Percentiles rank a stretch among this genome's conserved stretches.
Evolutionary conservation across 441 rosid genomes (phyloP).

Genomic region (Croton setiger): DNA sequence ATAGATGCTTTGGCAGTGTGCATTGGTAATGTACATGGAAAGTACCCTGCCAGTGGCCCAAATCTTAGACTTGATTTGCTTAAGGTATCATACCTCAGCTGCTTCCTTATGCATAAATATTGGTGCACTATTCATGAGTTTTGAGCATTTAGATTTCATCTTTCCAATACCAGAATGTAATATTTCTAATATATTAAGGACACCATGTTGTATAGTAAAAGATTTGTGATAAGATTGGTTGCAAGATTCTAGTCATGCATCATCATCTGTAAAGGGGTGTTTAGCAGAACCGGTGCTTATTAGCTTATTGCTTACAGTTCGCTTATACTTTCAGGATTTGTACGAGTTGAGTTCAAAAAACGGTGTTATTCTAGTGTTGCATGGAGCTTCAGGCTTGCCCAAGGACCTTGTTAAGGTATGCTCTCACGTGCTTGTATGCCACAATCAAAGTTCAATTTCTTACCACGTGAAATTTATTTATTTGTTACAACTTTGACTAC

Average conservation of each 20-base stretch:
- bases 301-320: no score
- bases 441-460: background rate
- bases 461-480: background rate
- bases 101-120: background rate
- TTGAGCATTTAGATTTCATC: background rate
- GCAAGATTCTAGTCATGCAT: background rate
- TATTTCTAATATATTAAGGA: slow-evolving; percentile 9
- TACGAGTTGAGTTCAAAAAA: slow-evolving; percentile 62
- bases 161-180: background rate
- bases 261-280: background rate
- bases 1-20: slow-evolving; percentile 96
- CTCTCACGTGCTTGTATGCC: background rate
- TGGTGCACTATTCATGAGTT: background rate
- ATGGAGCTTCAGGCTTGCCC: slow-evolving; percentile 93
- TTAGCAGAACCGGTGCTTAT: no score
- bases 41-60: slow-evolving; percentile 89
- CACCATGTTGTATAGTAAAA: background rate
- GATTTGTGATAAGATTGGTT: background rate
- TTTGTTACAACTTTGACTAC: no score
- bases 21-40: slow-evolving; percentile 96
- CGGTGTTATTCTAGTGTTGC: slow-evolving; percentile 79
- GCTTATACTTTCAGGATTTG: slow-evolving; percentile 54
- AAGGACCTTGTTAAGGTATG: slow-evolving; percentile 70
- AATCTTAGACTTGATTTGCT: slow-evolving; percentile 85
- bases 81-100: slow-evolving; percentile 40